phyloP scores from a whole-genome alignment of 2,329 filamentous ascomycete species.

The Calonectria pseudoreteaudii region DNA sequence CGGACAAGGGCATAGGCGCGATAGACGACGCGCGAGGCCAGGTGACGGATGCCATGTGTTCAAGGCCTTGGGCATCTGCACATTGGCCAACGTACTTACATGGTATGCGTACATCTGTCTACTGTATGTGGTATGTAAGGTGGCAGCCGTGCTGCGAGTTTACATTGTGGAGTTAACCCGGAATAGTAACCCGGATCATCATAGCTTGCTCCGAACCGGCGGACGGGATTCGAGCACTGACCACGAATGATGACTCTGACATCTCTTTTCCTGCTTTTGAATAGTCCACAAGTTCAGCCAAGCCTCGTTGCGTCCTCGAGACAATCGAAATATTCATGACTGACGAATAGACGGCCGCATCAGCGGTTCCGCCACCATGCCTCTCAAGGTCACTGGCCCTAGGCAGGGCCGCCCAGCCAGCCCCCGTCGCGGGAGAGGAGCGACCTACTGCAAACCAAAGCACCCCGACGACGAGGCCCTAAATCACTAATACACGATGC shows the following conservation, averaged over 20 bases:
- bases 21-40: constrained; percentile 16
- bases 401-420: not conserved
- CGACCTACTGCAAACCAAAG: constrained; percentile 8
- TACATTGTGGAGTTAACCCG: not conserved
- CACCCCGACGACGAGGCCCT: not conserved
- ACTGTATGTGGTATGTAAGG: not conserved
- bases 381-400: not conserved
- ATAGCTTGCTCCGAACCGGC: not conserved
- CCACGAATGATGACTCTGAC: not conserved
- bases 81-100: constrained; percentile 2
- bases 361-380: not conserved
- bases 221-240: not conserved
- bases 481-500: constrained; percentile 3
- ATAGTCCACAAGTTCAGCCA: not conserved
- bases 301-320: not conserved
- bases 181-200: not conserved
- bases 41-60: constrained; percentile 5
- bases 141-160: not conserved
- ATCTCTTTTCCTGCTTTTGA: not conserved
- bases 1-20: constrained; percentile 14
- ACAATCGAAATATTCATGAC: not conserved
- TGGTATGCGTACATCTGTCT: not conserved
- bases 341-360: not conserved
- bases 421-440: constrained; percentile 1
- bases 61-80: not conserved